These are phyloP conservation scores for Monosporascus ibericus DNA, from an alignment of 2,329 filamentous ascomycete species.

Conservation along the genomic window DNA sequence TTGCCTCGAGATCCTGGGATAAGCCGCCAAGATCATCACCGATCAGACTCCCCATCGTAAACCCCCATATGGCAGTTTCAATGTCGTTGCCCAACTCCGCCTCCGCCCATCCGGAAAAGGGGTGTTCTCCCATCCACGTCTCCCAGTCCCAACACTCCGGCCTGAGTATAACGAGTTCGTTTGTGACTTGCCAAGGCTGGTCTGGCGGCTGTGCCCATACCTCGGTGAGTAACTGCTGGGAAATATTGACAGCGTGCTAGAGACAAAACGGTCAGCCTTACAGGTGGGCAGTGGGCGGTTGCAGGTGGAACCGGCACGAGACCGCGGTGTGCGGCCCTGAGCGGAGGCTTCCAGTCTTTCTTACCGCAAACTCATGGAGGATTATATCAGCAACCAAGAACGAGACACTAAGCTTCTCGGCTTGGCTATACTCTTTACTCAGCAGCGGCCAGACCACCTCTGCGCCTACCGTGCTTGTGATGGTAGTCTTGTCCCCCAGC, in stretches of 20 bases:
- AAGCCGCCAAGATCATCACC: rapidly evolving
- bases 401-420: slow-evolving; percentile 19
- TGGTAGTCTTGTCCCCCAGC: background rate
- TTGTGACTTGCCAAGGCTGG: slow-evolving; percentile 1
- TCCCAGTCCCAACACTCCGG: slow-evolving; percentile 1
- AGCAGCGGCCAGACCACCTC: slow-evolving; percentile 25
- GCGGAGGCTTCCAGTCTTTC: background rate
- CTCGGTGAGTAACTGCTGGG: background rate
- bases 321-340: background rate
- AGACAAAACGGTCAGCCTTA: background rate
- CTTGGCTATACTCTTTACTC: slow-evolving; percentile 11
- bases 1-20: background rate
- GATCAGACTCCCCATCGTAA: background rate
- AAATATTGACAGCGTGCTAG: slow-evolving; percentile 13
- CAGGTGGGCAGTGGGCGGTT: slow-evolving; percentile 1
- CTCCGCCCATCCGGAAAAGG: background rate
- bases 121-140: slow-evolving; percentile 3
- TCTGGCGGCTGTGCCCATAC: background rate
- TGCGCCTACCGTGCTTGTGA: slow-evolving; percentile 5
- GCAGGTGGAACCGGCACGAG: background rate
- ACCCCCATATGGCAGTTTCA: slow-evolving; percentile 15
- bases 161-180: background rate
- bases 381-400: slow-evolving; percentile 16
- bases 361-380: slow-evolving; percentile 23
- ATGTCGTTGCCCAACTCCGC: slow-evolving; percentile 11